Conservation (phyloP, 192 early-diverging fungal species). For the Coemansia sp. region DNA sequence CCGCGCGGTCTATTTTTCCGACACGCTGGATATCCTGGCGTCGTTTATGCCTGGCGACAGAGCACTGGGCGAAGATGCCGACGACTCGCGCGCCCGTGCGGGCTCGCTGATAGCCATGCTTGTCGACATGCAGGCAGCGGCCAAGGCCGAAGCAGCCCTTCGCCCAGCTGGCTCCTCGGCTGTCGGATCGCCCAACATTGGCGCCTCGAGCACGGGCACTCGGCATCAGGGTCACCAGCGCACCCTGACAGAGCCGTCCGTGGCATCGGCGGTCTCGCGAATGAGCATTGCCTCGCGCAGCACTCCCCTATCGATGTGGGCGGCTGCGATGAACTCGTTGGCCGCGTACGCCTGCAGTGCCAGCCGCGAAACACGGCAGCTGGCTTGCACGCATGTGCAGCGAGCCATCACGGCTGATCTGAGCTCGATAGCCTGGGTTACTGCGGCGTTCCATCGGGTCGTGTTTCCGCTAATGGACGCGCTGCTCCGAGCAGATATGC, state of each 20-base stretch:
- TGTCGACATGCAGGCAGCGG: slow-evolving; percentile 39
- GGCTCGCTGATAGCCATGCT: slow-evolving; percentile 35
- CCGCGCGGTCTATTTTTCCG: slow-evolving; percentile 26
- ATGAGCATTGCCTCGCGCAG: slow-evolving; percentile 21
- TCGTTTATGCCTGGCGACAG: slow-evolving; percentile 43
- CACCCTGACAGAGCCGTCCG: slow-evolving; percentile 30
- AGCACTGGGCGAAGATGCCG: slow-evolving; percentile 12
- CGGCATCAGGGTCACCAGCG: slow-evolving; percentile 1
- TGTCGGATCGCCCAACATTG: neutral
- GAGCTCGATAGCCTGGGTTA: slow-evolving; percentile 54
- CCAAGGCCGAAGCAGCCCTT: slow-evolving; percentile 13
- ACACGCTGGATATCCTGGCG: slow-evolving; percentile 33
- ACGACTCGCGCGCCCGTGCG: neutral
- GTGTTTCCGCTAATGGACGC: slow-evolving; percentile 86
- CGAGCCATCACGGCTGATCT: slow-evolving; percentile 62
- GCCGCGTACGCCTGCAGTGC: slow-evolving; percentile 33
- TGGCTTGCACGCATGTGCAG: slow-evolving; percentile 79
- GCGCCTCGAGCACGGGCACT: neutral
- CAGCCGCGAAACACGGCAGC: slow-evolving; percentile 74
- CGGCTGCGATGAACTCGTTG: slow-evolving; percentile 28
- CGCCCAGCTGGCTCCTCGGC: neutral
- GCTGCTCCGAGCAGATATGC: slow-evolving; percentile 71
- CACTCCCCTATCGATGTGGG: slow-evolving; percentile 50
- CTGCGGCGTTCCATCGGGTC: slow-evolving; percentile 74
- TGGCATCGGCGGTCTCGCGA: slow-evolving; percentile 35